Evolutionary conservation across 2,329 filamentous ascomycete species (phyloP).

Genomic region (Pestalotiopsis sp.): DNA sequence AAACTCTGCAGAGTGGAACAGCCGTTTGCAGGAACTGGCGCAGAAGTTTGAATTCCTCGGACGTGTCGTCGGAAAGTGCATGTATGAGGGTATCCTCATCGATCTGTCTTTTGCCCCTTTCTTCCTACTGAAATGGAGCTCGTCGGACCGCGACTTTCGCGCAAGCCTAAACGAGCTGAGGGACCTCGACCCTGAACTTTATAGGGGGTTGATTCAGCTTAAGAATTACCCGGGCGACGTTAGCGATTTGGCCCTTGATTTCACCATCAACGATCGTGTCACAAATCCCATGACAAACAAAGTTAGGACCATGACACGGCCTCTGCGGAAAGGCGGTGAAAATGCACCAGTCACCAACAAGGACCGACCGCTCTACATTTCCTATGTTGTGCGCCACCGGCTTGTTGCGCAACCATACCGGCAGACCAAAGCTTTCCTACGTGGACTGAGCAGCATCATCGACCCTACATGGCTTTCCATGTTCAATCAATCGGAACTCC

Average conservation of each 20-base stretch:
- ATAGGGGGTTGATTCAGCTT: conserved; percentile 79
- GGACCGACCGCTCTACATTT: conserved; percentile 93
- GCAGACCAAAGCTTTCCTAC: conserved; percentile 88
- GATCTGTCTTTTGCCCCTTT: conserved; percentile 93
- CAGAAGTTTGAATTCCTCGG: conserved; percentile 88
- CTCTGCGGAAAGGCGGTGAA: conserved; percentile 77
- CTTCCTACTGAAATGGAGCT: conserved; percentile 93
- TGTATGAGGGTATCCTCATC: conserved; percentile 95
- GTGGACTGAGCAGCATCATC: conserved; percentile 84
- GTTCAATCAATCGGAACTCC: conserved; percentile 96
- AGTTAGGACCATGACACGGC: conserved; percentile 68
- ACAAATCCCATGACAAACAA: conserved; percentile 45
- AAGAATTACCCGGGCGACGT: conserved; percentile 88
- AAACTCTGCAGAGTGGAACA: conserved; percentile 53
- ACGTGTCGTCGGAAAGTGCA: conserved; percentile 90
- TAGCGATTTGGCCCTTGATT: conserved; percentile 79
- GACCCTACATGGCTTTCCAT: conserved; percentile 92
- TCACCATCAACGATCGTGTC: conserved; percentile 79
- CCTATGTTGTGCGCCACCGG: conserved; percentile 84
- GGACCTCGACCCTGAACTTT: conserved; percentile 88
- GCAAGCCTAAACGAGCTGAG: conserved; percentile 94
- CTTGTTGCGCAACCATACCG: conserved; percentile 76
- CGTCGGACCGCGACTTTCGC: conserved; percentile 69
- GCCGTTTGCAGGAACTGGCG: conserved; percentile 62
- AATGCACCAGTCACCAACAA: conserved; percentile 83